A percentile compares a stretch with the other conserved stretches of the same genome.
Evolutionary conservation across 2,329 filamentous ascomycete genomes (phyloP).

Genomic region (Falciphora oryzae): DNA sequence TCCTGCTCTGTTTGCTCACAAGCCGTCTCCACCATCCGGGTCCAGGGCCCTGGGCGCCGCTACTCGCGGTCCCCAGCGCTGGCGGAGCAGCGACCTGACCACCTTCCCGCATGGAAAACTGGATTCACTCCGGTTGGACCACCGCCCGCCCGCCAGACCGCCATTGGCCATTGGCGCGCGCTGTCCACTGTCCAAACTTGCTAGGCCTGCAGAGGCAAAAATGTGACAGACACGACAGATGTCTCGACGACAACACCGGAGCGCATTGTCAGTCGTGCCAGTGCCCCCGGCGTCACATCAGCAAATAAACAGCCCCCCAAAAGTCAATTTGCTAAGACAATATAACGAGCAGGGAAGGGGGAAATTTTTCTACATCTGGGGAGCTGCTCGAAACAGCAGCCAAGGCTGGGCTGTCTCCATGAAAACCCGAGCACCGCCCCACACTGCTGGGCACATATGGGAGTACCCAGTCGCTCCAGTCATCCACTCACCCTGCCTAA

Average conservation of each 20-base stretch:
- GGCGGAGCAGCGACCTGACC: neutral
- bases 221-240: too few relatives aligned
- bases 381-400: neutral
- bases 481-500: neutral
- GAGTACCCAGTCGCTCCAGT: too few relatives aligned
- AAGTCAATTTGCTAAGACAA: neutral
- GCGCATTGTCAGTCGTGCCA: too few relatives aligned
- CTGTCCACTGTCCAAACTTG: neutral
- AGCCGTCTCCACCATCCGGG: neutral
- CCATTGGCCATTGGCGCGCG: neutral
- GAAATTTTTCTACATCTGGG: neutral
- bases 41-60: too few relatives aligned
- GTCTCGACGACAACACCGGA: too few relatives aligned
- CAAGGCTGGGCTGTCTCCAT: neutral
- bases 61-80: neutral
- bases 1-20: neutral
- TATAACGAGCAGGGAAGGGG: neutral
- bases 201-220: too few relatives aligned
- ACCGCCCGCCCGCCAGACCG: too few relatives aligned
- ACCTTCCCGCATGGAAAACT: neutral
- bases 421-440: neutral
- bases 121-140: neutral
- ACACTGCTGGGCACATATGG: neutral
- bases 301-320: neutral
- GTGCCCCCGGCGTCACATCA: neutral